A percentile compares a stretch with the other conserved stretches of the same genome.
Evolutionary conservation across 2,329 filamentous ascomycete genomes (phyloP).

Genomic region (Apiospora sp.): DNA sequence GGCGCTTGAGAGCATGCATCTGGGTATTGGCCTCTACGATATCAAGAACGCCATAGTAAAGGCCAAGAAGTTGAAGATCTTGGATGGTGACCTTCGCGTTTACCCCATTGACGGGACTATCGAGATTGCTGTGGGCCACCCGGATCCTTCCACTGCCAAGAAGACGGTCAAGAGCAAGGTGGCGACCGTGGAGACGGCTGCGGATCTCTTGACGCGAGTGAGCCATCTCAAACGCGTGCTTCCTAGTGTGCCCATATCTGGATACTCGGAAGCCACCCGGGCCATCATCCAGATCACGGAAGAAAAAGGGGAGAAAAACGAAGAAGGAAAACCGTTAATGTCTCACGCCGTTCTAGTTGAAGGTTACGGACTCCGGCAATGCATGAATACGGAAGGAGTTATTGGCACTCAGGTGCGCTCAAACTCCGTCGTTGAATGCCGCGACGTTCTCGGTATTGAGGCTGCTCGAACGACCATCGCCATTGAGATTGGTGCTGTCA

Average conservation of each 20-base stretch:
- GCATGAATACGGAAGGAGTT: slow-evolving; percentile 94
- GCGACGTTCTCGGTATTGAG: slow-evolving; percentile 91
- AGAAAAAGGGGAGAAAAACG: slow-evolving; percentile 45
- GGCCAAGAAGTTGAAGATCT: slow-evolving; percentile 84
- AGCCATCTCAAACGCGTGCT: slow-evolving; percentile 86
- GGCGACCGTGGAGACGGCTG: slow-evolving; percentile 58
- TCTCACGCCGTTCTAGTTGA: slow-evolving; percentile 81
- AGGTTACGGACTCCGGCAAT: slow-evolving; percentile 87
- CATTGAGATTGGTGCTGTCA: slow-evolving; percentile 85
- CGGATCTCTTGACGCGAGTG: slow-evolving; percentile 77
- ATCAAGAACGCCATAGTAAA: slow-evolving; percentile 80
- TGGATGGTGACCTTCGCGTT: slow-evolving; percentile 69
- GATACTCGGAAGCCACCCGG: slow-evolving; percentile 84
- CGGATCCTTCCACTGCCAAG: slow-evolving; percentile 56
- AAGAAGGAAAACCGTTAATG: slow-evolving; percentile 21
- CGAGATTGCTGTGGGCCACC: slow-evolving; percentile 73
- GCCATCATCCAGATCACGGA: slow-evolving; percentile 89
- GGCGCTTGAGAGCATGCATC: slow-evolving; percentile 79
- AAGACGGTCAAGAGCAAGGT: slow-evolving; percentile 56
- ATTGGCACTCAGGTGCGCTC: slow-evolving; percentile 76
- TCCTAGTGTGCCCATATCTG: slow-evolving; percentile 85
- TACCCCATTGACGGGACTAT: slow-evolving; percentile 65
- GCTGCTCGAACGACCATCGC: slow-evolving; percentile 91
- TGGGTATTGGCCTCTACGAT: slow-evolving; percentile 78
- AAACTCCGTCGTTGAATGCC: slow-evolving; percentile 91